A percentile compares a stretch with the other conserved stretches of the same genome.
These are phyloP conservation scores for Fusarium tuaranense DNA, from an alignment of 2,329 filamentous ascomycete genomes.

Conservation along the genomic window DNA sequence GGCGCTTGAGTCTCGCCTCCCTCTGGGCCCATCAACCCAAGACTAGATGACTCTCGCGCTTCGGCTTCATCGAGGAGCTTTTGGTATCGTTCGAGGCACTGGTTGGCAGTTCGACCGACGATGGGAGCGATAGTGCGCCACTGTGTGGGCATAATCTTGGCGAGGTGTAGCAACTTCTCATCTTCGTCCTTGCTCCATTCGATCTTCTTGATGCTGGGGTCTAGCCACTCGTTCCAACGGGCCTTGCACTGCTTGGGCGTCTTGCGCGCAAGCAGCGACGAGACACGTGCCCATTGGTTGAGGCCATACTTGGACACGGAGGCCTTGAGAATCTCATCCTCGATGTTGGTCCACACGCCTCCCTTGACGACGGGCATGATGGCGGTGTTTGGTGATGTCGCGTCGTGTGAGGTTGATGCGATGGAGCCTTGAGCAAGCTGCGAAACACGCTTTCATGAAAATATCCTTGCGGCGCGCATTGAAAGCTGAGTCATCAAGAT, in stretches of 20 bases:
- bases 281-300: conserved; percentile 98
- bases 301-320: conserved; percentile 94
- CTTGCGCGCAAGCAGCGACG: conserved; percentile 95
- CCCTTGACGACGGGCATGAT: conserved; percentile 79
- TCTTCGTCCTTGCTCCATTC: conserved; percentile 99
- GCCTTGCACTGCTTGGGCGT: conserved; percentile 99
- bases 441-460: conserved; percentile 46
- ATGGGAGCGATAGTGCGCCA: conserved; percentile 99
- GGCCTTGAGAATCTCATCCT: conserved; percentile 97
- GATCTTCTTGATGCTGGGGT: conserved; percentile 97
- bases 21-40: conserved; percentile 86
- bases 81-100: conserved; percentile 97
- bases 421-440: conserved; percentile 32
- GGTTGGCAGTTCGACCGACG: conserved; percentile 94
- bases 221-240: conserved; percentile 97
- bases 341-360: conserved; percentile 81
- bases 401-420: conserved; percentile 33
- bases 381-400: conserved; percentile 37
- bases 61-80: conserved; percentile 97
- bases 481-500: conserved; percentile 38
- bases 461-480: conserved; percentile 41
- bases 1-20: conserved; percentile 90
- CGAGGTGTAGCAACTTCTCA: conserved; percentile 94
- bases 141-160: conserved; percentile 98
- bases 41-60: conserved; percentile 83